Base-by-base conservation (phyloP, 2,329 filamentous ascomycete genomes). In the Rosellinia necatrix region DNA sequence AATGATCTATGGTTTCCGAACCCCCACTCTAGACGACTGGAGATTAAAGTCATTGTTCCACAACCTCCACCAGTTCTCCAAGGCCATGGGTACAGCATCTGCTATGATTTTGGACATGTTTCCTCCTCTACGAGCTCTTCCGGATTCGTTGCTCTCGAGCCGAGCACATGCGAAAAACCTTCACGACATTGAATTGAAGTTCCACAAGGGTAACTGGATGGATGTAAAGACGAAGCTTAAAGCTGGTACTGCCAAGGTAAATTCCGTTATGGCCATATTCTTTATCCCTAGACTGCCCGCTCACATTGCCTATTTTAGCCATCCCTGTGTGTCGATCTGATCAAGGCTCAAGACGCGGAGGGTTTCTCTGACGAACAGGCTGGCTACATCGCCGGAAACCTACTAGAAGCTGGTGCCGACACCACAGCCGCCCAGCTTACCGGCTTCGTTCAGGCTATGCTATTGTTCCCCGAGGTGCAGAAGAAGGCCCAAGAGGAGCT, bases 1-100 rank as follows among this genome's bases (percentile, higher is more conserved):
- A 3, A 81, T 82, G 72, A 70, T 78, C 0, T 82, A 78, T 50
- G 79, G 78, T 6, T 79, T 73, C 59, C 73, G 78, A 22, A 62
- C 60, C 13, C 60, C 60, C 0, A 72, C 64, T 0, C 70, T 75
- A 56, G 71, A 78, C 6, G 73, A 81, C 42, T 66, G 70, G 6
- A 72, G 73, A 19, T 67, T 64, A 1, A 60, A 59, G 53, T 44
- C 56, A 1, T 25, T 65, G n/a, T 65, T 60, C 43, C 49, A 60
- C 53, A 65, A 65, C 34, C 57, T 65, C 7, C 61, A 63, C 10
- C 57, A 63, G 47, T 64, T 62, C 34, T 62, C 61, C 9, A 64
- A 63, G 47, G 56, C 60, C n/a, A 64, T 65, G 61, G 61, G 59
- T 7, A 65, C 61, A 24, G 58, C 58, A 3, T 56, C 55, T 4